A percentile compares a stretch with the other conserved stretches of the same genome.
Conservation (phyloP, 768 basidiomycete species). For the Paxillus rubicundulus region DNA sequence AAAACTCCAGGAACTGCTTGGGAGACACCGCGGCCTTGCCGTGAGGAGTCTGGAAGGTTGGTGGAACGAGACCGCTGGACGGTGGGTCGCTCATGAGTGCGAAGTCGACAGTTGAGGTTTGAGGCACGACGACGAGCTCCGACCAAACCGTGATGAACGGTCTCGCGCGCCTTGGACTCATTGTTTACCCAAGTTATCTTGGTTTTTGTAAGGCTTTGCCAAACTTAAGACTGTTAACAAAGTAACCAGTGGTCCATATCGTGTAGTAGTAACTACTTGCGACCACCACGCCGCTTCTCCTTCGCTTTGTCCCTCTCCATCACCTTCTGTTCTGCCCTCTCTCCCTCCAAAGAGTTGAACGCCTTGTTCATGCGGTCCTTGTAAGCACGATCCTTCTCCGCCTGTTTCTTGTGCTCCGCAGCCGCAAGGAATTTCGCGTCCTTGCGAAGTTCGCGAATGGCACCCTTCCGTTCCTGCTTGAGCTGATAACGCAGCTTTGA, state of each 20-base stretch:
- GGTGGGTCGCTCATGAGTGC: slow-evolving; percentile 26
- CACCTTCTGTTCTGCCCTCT: slow-evolving; percentile 93
- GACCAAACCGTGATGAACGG: too few relatives aligned
- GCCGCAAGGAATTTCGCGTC: slow-evolving; percentile 90
- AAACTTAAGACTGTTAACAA: too few relatives aligned
- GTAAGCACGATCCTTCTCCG: slow-evolving; percentile 81
- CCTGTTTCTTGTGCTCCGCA: slow-evolving; percentile 81
- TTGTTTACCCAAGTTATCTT: not conserved
- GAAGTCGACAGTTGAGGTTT: slow-evolving; percentile 27
- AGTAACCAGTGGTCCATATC: slow-evolving; percentile 8
- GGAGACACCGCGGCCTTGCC: slow-evolving; percentile 24
- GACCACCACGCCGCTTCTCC: slow-evolving; percentile 74
- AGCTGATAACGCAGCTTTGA: slow-evolving; percentile 83
- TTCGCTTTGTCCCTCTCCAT: slow-evolving; percentile 80
- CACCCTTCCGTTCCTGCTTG: slow-evolving; percentile 96
- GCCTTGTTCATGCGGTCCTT: slow-evolving; percentile 81
- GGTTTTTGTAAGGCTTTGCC: not conserved
- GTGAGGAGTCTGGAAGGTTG: slow-evolving; percentile 32
- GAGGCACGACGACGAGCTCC: too few relatives aligned
- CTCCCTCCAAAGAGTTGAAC: slow-evolving; percentile 72
- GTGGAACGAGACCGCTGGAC: slow-evolving; percentile 25
- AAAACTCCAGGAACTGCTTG: slow-evolving; percentile 43
- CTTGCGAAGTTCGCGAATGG: slow-evolving; percentile 93
- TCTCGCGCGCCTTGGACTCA: too few relatives aligned
- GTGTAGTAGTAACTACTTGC: slow-evolving; percentile 45